These are phyloP conservation scores for Tetrahymena malaccensis DNA, from an alignment of 73 alveolate genomes.

Conservation along the genomic window DNA sequence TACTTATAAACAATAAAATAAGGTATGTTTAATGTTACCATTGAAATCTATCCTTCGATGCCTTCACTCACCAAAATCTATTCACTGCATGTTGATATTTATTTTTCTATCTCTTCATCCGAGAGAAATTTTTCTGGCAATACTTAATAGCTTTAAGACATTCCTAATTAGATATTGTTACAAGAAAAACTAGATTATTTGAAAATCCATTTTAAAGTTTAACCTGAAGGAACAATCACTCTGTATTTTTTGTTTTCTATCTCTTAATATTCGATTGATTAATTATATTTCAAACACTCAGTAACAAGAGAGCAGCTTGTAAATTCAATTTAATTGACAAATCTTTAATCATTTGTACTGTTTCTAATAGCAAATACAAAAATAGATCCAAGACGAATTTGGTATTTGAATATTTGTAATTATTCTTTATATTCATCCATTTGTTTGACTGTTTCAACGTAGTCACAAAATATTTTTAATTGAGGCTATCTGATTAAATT, in stretches of 20 bases:
- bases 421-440: not conserved
- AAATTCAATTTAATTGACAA: not conserved
- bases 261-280: not conserved
- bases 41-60: not conserved
- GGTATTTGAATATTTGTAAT: not conserved
- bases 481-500: not conserved
- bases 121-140: not conserved
- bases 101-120: not conserved
- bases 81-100: not conserved
- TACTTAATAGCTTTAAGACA: not conserved
- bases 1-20: not conserved
- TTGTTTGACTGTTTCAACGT: not conserved
- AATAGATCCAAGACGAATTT: not conserved
- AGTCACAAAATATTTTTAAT: not conserved
- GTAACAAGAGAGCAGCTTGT: not conserved
- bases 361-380: not conserved
- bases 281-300: not conserved
- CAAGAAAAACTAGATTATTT: not conserved
- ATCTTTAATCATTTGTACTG: not conserved
- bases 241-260: not conserved
- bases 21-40: not conserved
- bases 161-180: not conserved
- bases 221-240: not conserved
- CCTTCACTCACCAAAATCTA: not conserved
- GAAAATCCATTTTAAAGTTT: not conserved